Evolutionary conservation across 176 grass and related monocot species (phyloP).

Genomic region (Carex kokanica): DNA sequence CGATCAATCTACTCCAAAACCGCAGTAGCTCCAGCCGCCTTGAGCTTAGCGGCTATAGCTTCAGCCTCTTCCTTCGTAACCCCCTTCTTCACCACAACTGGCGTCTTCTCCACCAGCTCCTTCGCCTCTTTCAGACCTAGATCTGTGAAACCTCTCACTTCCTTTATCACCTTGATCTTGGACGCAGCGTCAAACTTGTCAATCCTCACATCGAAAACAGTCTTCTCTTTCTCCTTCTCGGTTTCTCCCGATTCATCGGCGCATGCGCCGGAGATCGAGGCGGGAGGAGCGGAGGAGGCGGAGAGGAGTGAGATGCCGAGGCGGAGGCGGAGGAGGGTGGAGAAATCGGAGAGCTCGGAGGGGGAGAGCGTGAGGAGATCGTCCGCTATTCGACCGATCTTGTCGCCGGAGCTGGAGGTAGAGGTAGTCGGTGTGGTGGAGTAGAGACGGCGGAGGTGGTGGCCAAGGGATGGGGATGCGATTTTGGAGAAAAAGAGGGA

Average conservation of each 20-base stretch:
- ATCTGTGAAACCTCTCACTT: slow-evolving; percentile 87
- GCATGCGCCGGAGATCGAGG: not conserved
- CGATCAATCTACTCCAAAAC: slow-evolving; percentile 56
- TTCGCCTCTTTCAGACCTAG: slow-evolving; percentile 92
- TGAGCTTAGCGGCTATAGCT: slow-evolving; percentile 80
- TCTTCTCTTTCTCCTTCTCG: slow-evolving; percentile 35
- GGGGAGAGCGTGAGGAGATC: slow-evolving; percentile 20
- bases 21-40: slow-evolving; percentile 70
- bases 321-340: slow-evolving; percentile 24
- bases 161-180: slow-evolving; percentile 99
- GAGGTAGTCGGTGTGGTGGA: slow-evolving; percentile 1
- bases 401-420: not conserved
- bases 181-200: slow-evolving; percentile 92
- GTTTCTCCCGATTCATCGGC: slow-evolving; percentile 1
- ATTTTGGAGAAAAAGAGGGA: slow-evolving; percentile 24
- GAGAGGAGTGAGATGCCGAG: slow-evolving; percentile 7
- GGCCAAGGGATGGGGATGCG: slow-evolving; percentile 6
- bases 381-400: slow-evolving; percentile 14
- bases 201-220: slow-evolving; percentile 51
- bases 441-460: slow-evolving; percentile 8
- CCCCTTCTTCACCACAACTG: slow-evolving; percentile 74
- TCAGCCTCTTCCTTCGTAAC: slow-evolving; percentile 93
- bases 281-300: not conserved
- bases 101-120: slow-evolving; percentile 91
- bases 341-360: slow-evolving; percentile 26